Percentiles rank a stretch among this genome's conserved stretches.
These are phyloP conservation scores for Ilyonectria robusta DNA, from an alignment of 2,329 filamentous ascomycete genomes.

Conservation along the genomic window DNA sequence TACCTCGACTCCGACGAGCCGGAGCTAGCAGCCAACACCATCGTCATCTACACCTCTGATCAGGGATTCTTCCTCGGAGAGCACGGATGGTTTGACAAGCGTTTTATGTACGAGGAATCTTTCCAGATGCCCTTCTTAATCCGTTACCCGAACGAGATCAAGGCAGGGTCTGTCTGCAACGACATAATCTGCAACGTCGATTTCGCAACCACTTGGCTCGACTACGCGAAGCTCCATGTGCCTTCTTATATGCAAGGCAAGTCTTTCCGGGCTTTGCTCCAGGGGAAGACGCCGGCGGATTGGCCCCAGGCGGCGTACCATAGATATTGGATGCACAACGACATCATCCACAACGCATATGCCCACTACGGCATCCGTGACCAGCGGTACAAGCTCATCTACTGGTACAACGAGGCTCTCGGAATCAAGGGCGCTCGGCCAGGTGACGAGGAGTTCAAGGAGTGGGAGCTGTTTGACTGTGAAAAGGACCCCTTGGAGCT, in stretches of 20 bases:
- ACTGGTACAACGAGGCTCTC: conserved; percentile 68
- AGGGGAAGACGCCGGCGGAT: conserved; percentile 54
- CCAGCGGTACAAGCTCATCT: conserved; percentile 68
- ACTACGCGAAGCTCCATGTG: conserved; percentile 56
- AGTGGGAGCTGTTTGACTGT: conserved; percentile 70
- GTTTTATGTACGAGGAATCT: conserved; percentile 70
- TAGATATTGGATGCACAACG: conserved; percentile 70
- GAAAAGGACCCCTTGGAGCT: conserved; percentile 64
- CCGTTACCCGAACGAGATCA: conserved; percentile 60
- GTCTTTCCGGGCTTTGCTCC: conserved; percentile 58
- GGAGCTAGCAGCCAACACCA: conserved; percentile 60
- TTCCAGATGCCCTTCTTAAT: conserved; percentile 71
- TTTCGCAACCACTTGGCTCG: conserved; percentile 66
- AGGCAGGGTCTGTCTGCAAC: conserved; percentile 55
- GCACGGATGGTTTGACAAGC: conserved; percentile 71
- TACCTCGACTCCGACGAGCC: conserved; percentile 57
- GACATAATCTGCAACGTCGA: conserved; percentile 69
- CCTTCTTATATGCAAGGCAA: conserved; percentile 68
- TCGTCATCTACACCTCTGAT: conserved; percentile 68
- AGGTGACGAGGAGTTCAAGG: conserved; percentile 58
- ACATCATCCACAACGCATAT: conserved; percentile 63
- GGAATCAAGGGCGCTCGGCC: conserved; percentile 60
- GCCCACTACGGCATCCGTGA: conserved; percentile 68
- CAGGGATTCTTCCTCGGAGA: conserved; percentile 71
- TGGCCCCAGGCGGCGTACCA: conserved; percentile 69